Conservation (phyloP, 352 stramenopile species). For the Phytophthora agathidicida region DNA sequence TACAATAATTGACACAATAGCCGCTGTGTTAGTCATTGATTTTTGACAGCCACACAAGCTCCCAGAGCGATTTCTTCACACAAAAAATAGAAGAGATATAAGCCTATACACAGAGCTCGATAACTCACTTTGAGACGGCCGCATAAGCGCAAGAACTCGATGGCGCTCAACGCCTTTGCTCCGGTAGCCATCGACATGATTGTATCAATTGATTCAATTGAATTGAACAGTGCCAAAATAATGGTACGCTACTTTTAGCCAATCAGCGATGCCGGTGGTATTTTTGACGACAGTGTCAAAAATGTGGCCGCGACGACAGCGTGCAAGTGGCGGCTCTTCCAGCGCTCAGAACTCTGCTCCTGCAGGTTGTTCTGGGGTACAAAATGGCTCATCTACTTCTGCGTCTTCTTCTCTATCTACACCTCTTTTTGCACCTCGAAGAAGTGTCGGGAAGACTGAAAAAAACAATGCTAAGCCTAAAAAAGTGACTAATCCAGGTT, state of each 20-base stretch:
- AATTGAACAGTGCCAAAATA: no score
- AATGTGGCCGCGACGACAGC: conserved; percentile 53
- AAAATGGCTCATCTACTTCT: neutral
- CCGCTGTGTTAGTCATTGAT: conserved; percentile 3
- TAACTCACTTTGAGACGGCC: conserved; percentile 72
- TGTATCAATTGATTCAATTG: no score
- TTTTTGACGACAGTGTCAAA: conserved; percentile 12
- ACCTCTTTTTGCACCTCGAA: conserved; percentile 18
- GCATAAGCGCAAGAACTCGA: conserved; percentile 85
- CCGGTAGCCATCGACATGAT: conserved; percentile 59
- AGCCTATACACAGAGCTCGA: neutral
- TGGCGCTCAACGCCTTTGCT: conserved; percentile 64
- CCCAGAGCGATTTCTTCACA: neutral
- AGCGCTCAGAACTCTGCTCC: conserved; percentile 1
- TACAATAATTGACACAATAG: conserved; percentile 35
- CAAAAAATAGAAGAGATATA: neutral
- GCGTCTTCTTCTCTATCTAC: neutral
- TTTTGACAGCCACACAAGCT: neutral
- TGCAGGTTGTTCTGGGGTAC: neutral
- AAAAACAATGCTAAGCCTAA: conserved; percentile 5
- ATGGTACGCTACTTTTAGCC: no score
- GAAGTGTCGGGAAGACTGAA: conserved; percentile 20
- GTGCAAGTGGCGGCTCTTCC: conserved; percentile 2
- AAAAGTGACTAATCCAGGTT: neutral
- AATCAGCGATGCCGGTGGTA: conserved; percentile 36